Base-by-base conservation (phyloP, 192 early-diverging fungal species). In the Phlyctochytrium arcticum region DNA sequence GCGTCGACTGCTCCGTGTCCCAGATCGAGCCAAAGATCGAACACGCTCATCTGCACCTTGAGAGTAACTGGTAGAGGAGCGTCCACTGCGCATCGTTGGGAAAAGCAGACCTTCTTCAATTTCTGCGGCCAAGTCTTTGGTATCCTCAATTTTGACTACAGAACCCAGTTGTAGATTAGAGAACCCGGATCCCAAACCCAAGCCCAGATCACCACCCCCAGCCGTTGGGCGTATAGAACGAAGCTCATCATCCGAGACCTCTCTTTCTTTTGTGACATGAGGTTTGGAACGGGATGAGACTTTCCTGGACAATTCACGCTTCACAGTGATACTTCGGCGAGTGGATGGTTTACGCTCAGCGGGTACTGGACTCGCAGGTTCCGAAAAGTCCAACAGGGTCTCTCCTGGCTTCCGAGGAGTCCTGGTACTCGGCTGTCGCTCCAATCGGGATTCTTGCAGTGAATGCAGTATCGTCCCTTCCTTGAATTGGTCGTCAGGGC, bases 111-210 rank as follows among this genome's bases (percentile, higher is more conserved):
- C 50, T 15, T 53, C 50, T 3, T 17, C 29, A 29, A 15, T 29
- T 3, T 15, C 15, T 15, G 19, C 15, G 19, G 50, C 24, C 19
- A 53, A 8, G 15, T 53, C 50, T 12, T 2, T 12, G 1, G 42
- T 12, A 21, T 66, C 64, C 35, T 66, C 64, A 15, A 66, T 57
- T 30, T 57, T 57, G 54, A 66, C 42, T 9, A 66, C 64, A 6
- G 64, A 66, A 26, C 54, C 51, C n/a, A 66, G 29, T 4, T 51
- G 64, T 17, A 57, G 32, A 26, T 55, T 57, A 6, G 54, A 36
- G 19, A 66, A 66, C 10, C 64, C 64, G 17, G 54, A 36, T 19
- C 64, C 64, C 9, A 66, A 33, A n/a, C 64, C 64, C 17, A 63
- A 30, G 6, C 49, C 61, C 37, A 55, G 31, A 27, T 66, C 54